Evolutionary conservation across 768 basidiomycete genomes (phyloP), one percentile per base, ranked within the genome.

Genomic region (Agrocybe praecox): DNA sequence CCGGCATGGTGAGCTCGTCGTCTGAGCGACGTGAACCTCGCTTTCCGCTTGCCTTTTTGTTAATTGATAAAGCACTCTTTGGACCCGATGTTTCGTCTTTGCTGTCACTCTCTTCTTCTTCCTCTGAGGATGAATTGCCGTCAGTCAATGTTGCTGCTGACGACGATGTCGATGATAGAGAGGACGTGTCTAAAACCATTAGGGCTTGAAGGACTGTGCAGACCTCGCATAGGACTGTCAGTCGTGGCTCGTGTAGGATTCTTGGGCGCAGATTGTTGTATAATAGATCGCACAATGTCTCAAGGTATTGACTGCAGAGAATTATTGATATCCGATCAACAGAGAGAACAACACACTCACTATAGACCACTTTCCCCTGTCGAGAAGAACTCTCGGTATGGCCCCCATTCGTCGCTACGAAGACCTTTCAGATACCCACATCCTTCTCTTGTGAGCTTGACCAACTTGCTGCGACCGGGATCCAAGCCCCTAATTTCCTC

Each of bases 201-300:
- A 98, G 79, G 0, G 96, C 96, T 68, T 96, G 92, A 2, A 99
- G 79, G 18, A 99, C 93, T 0, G 94, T 98, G 77, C 96, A 99
- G 22, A 98, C 93, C 69, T 96, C 92, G 68, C 95, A 96, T 1
- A 99, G 85, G 0, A 87, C 87, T 1, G 89, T 88, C 46, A 99
- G 83, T 5, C 90, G 86, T 0, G 89, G 88, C 66, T 98, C 96
- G 64, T 98, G 96, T 2, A 98, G 81, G 59, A 99, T 98, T 5
- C 96, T 87, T 6, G 96, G 97, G 1, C 96, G 90, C 1, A 99
- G 84, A 61, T 96, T 93, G 68, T 98, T 96, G 68, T 96, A 97
- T 32, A 99, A 85, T 63, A 94, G 84, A 72, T 98, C 96, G 62
- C 95, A 98, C 0, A 98, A 80, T 2, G 82, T 88, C 74, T 97